Conservation (phyloP, 768 basidiomycete species). For the Lanmaoa rubissima region DNA sequence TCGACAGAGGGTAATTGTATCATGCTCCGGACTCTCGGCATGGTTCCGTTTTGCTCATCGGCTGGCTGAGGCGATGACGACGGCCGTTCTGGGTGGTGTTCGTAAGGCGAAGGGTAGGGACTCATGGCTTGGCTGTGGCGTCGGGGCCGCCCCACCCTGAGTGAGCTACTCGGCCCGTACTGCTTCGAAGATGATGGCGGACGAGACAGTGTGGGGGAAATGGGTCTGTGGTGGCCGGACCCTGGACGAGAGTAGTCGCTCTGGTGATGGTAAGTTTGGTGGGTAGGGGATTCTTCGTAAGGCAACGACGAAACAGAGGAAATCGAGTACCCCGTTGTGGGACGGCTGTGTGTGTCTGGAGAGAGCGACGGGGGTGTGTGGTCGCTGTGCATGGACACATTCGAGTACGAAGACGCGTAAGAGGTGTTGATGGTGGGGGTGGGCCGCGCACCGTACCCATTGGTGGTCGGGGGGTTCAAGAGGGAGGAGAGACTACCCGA, state of each 20-base stretch:
- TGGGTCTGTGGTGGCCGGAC: conserved; percentile 65
- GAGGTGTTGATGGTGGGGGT: conserved; percentile 72
- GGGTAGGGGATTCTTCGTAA: conserved; percentile 55
- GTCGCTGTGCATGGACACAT: conserved; percentile 64
- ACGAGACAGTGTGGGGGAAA: conserved; percentile 64
- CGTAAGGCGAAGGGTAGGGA: conserved; percentile 84
- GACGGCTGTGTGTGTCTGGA: conserved; percentile 70
- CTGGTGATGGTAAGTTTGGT: conserved; percentile 37
- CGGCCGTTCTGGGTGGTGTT: conserved; percentile 62
- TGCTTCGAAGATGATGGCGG: conserved; percentile 67
- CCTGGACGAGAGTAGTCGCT: conserved; percentile 68
- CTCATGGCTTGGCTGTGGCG: conserved; percentile 86
- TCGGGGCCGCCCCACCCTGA: conserved; percentile 70
- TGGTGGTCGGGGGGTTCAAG: conserved; percentile 60
- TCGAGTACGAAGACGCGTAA: conserved; percentile 65
- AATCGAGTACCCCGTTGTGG: conserved; percentile 83
- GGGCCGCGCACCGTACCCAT: conserved; percentile 47
- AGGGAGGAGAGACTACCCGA: conserved; percentile 76
- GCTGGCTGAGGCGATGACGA: conserved; percentile 71
- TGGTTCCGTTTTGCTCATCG: conserved; percentile 43
- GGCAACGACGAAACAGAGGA: conserved; percentile 76
- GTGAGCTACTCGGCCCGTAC: conserved; percentile 46
- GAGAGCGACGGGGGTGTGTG: conserved; percentile 72
- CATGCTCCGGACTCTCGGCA: conserved; percentile 82
- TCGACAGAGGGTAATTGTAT: conserved; percentile 76